These are phyloP conservation scores for Apiotrichum brassicae DNA, from an alignment of 1,284 basidiomycete genomes.

Conservation along the genomic window DNA sequence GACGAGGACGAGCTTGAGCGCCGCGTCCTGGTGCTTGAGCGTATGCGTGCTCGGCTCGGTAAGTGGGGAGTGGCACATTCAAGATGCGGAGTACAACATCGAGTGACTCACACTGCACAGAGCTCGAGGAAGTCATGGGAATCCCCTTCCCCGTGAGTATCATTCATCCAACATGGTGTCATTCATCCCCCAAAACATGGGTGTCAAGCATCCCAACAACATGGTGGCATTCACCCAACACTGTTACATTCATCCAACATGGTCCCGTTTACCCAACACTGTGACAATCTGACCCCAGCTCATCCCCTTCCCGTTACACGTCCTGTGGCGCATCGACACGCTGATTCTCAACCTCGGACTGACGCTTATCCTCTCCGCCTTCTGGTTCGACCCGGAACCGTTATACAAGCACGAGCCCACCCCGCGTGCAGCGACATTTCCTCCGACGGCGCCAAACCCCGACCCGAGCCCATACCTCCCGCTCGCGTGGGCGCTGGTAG, in stretches of 20 bases:
- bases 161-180: background rate
- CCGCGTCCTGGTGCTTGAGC: slow-evolving; percentile 42
- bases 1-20: slow-evolving; percentile 40
- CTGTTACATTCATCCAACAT: too few species aligned
- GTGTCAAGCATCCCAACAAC: slow-evolving; percentile 2
- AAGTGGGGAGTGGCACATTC: slow-evolving; percentile 5
- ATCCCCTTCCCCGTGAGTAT: slow-evolving; percentile 40
- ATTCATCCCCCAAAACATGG: background rate
- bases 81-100: too few species aligned
- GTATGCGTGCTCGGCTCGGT: slow-evolving; percentile 41
- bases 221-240: too few species aligned
- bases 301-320: slow-evolving; percentile 43
- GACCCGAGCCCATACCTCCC: slow-evolving; percentile 23
- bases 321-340: slow-evolving; percentile 46
- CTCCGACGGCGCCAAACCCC: slow-evolving; percentile 18
- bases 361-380: slow-evolving; percentile 44
- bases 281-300: slow-evolving; percentile 27
- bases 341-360: slow-evolving; percentile 47
- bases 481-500: slow-evolving; percentile 34
- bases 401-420: slow-evolving; percentile 31
- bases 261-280: too few species aligned
- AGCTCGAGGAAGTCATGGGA: slow-evolving; percentile 44
- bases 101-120: too few species aligned
- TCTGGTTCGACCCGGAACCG: slow-evolving; percentile 42
- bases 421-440: slow-evolving; percentile 3